Base-by-base conservation (phyloP, 441 rosid species). In the Rhodomyrtus psidioides region DNA sequence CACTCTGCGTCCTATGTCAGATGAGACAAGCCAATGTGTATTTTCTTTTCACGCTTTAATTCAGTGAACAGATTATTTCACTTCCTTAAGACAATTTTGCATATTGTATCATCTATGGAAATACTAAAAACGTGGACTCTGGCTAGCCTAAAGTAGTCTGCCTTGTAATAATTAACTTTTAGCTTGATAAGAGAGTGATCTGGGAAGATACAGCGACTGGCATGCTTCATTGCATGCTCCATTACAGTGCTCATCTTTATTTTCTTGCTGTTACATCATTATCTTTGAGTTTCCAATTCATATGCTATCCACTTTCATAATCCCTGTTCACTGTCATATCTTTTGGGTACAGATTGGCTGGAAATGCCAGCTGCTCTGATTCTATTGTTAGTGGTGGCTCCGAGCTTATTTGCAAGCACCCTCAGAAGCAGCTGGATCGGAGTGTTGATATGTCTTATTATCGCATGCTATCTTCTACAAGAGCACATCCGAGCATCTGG, bases 401-500 rank as follows among this genome's bases (percentile, higher is more conserved):
- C 88, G 4, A 46, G 55, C 49, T 86, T 86, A 9, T 86, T 86
- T 1, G 86, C 86, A 3, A 27, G 26, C 59, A 83, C 83, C 23
- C 15, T 86, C 44, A 75, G 62, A 51, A 27, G 53, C 42, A 57
- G 79, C 83, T 75, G 83, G 86, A 14, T 12, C 19, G 88, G 88
- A 56, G 28, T 81, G 13, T 7, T 1, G 55, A 57, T 86, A 70
- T 86, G 88, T 55, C 76, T 86, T 54, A 1, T 55, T 21, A 83
- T 86, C 7, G 88, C 83, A 19, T 86, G 86, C 54, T 83, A 86
- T 82, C 85, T 86, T 27, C 83, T 86, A 9, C 88, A 86, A 75
- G 88, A 86, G 82, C 88, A 86, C 70, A 86, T 86, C 81, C 83
- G 88, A 51, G 88, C 85, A 17, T 55, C 88, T 27, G 88, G 88